Evolutionary conservation across 129 eudicot genomes (phyloP), one percentile per base, ranked within the genome.

Genomic region (Centaurea solstitialis): DNA sequence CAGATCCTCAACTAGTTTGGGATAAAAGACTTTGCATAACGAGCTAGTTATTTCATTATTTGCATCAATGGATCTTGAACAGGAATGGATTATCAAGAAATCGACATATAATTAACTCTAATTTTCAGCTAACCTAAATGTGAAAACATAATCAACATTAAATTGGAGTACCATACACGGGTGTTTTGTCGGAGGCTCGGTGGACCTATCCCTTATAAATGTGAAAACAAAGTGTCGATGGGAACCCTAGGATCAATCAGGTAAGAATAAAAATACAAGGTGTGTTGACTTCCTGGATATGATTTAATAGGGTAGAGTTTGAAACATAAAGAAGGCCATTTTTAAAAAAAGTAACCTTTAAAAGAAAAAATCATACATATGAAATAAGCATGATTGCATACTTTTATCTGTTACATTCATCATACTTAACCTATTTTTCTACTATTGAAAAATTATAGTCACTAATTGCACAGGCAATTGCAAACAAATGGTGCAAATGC

Each of bases 221-320:
- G 33, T 79, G 84, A 86, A 82, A 86, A 35, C 68, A 73, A 86
- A 70, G 86, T 82, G 62, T 68, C 84, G 71, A 75, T 26, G 81
- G 47, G 65, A 39, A 86, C 85, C 73, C 76, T 18, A 62, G 73
- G 85, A 70, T 70, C 75, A 45, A 70, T 40, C n/a, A 62, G 37
- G 81, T 24, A 17, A 39, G 33, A 0, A 72, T 21, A 64, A 38
- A 77, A 35, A 73, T 77, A 83, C 82, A 72, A 41, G 9, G 38
- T 57, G 9, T 82, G 65, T 20, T 28, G 79, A 70, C 57, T 65
- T 72, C 35, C 47, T 43, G 79, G 66, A 64, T 39, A 39, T 35
- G 72, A 71, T 70, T 45, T 75, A 57, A 70, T 28, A 75, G 41
- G 80, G 26, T n/a, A 7, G 70, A 81, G 47, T 59, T 68, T 77